Evolutionary conservation across 2,329 filamentous ascomycete species (phyloP).

Genomic region (Calonectria honghensis): DNA sequence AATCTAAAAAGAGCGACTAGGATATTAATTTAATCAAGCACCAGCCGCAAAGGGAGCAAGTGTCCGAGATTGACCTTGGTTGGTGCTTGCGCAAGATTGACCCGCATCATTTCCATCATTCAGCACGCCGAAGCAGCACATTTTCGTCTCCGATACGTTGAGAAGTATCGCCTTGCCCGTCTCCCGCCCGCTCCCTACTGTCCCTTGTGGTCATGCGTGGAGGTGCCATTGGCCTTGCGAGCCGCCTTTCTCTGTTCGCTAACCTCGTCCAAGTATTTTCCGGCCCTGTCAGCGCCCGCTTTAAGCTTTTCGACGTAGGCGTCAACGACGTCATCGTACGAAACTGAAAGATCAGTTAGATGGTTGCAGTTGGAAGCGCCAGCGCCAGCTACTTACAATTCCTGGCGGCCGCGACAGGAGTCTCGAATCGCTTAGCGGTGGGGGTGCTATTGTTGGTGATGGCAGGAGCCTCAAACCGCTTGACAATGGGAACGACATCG

Average conservation of each 20-base stretch:
- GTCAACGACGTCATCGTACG: background rate
- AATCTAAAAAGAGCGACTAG: background rate
- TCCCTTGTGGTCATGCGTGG: background rate
- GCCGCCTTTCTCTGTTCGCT: too few species aligned
- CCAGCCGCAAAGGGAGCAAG: background rate
- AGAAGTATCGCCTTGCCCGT: background rate
- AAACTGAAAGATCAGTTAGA: background rate
- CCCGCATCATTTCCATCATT: background rate
- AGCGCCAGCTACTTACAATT: background rate
- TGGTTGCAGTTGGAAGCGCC: background rate
- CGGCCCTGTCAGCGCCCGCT: too few species aligned
- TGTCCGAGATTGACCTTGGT: background rate
- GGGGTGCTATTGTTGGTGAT: background rate
- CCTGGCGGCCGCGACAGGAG: background rate
- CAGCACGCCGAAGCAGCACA: background rate
- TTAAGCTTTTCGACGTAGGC: too few species aligned
- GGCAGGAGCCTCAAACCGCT: background rate
- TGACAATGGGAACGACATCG: background rate
- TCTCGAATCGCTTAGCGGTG: background rate
- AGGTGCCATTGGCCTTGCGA: background rate
- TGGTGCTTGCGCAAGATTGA: background rate
- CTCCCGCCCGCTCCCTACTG: background rate
- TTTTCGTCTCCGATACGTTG: background rate
- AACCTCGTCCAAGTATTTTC: too few species aligned
- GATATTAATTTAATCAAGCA: background rate